Evolutionary conservation across 2,329 filamentous ascomycete species (phyloP), one percentile per base, ranked within the genome.

Genomic region (Daldinia sp.): DNA sequence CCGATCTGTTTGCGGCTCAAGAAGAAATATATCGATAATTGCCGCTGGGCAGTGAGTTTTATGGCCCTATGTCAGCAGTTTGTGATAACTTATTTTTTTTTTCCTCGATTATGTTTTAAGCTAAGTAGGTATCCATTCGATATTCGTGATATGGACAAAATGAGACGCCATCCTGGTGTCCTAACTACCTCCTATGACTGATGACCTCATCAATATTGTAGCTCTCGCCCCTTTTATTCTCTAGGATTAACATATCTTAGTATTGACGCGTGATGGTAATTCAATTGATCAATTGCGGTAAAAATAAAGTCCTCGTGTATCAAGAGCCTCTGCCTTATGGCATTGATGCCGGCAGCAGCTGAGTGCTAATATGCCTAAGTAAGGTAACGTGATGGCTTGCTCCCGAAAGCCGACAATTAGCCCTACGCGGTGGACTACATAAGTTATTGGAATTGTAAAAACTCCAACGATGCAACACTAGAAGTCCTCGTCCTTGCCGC

Each of bases 371-470:
- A n/a, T n/a, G n/a, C n/a, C n/a, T 37, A 37, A 23, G 15, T 37
- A 37, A 33, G 30, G 30, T 33, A 33, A 15, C 30, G n/a, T 20
- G 33, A 54, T 37, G 18, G n/a, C n/a, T 2, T 3, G 10, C 4
- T 20, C 51, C n/a, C 26, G 18, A 1, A 23, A 23, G 23, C 30
- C 20, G 54, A 44, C 42, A 42, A n/a, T 6, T 6, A 30, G 26
- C 44, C n/a, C 20, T 42, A 57, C 15, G 13, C 4, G 13, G 41
- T 28, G 46, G 15, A 23, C 20, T 35, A 4, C 48, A 6, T 12
- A 59, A 50, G 39, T 59, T 46, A 59, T 39, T 37, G n/a, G 55
- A 64, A 20, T 9, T 35, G 12, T 39, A 9, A 23, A 57, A 2
- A 30, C 28, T 50, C 15, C 4, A 48, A 18, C 5, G 30, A 39